phyloP scores from a whole-genome alignment of 768 basidiomycete species.

The Leccinum obscurum region DNA sequence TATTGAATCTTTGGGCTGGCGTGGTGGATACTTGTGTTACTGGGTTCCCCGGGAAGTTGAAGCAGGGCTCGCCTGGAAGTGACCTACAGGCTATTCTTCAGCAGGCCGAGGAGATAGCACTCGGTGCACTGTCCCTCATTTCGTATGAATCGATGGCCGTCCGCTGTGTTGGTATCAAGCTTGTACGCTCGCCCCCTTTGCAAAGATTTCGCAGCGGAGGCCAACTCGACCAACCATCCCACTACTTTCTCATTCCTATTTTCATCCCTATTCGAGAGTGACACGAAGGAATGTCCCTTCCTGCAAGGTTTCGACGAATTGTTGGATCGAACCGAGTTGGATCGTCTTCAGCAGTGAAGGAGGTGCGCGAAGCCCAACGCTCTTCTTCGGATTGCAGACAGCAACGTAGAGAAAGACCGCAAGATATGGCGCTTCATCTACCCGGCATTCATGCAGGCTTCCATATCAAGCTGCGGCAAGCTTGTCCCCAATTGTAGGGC shows the following conservation, averaged over 20 bases:
- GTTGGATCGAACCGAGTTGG: slow-evolving; percentile 58
- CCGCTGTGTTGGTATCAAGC: slow-evolving; percentile 60
- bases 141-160: slow-evolving; percentile 53
- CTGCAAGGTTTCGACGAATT: slow-evolving; percentile 67
- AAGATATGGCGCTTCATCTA: slow-evolving; percentile 75
- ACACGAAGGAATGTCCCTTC: slow-evolving; percentile 42
- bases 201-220: slow-evolving; percentile 42
- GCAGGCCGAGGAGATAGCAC: slow-evolving; percentile 63
- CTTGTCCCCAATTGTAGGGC: slow-evolving; percentile 59
- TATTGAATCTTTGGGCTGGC: slow-evolving; percentile 51
- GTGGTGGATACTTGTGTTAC: no score
- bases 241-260: slow-evolving; percentile 38
- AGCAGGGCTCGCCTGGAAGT: slow-evolving; percentile 39
- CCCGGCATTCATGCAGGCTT: slow-evolving; percentile 46
- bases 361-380: slow-evolving; percentile 55
- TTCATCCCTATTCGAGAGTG: slow-evolving; percentile 57
- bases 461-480: no score
- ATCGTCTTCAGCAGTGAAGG: slow-evolving; percentile 67
- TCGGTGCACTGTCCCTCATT: slow-evolving; percentile 74
- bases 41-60: slow-evolving; percentile 35
- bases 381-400: slow-evolving; percentile 70
- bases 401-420: slow-evolving; percentile 63
- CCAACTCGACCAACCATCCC: slow-evolving; percentile 27
- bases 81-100: slow-evolving; percentile 39
- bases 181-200: slow-evolving; percentile 55